phyloP scores from a whole-genome alignment of 192 early-diverging fungal species.

The Geosiphon pyriformis region DNA sequence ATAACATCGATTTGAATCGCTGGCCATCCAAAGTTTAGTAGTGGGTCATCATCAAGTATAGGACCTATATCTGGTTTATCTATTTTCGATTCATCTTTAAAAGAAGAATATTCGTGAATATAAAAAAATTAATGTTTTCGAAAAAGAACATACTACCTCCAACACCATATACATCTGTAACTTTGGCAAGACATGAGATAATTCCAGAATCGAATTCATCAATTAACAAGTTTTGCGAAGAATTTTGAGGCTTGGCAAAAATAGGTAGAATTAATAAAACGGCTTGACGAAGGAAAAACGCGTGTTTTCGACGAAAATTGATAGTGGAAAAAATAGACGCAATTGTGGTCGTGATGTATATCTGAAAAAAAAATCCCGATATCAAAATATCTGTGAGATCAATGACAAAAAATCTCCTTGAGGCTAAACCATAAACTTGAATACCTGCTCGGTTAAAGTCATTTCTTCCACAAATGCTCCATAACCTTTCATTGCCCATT shows the following conservation, averaged over 20 bases:
- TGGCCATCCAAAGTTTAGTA: slow-evolving; percentile 65
- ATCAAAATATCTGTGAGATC: not conserved
- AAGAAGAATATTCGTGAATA: too few species aligned
- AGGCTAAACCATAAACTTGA: too few species aligned
- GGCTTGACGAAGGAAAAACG: slow-evolving; percentile 65
- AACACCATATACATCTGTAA: slow-evolving; percentile 67
- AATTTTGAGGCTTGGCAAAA: slow-evolving; percentile 34
- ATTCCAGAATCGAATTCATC: slow-evolving; percentile 44
- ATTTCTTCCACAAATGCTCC: slow-evolving; percentile 49
- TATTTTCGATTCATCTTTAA: not conserved
- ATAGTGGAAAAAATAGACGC: slow-evolving; percentile 55
- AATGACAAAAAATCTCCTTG: not conserved
- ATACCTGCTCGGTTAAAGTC: slow-evolving; percentile 52
- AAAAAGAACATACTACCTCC: too few species aligned
- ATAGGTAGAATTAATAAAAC: slow-evolving; percentile 40
- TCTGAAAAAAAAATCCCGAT: slow-evolving; percentile 25
- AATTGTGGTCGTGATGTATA: slow-evolving; percentile 46
- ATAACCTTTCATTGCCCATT: slow-evolving; percentile 61
- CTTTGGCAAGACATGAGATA: slow-evolving; percentile 56
- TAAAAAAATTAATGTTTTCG: too few species aligned
- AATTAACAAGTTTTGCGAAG: slow-evolving; percentile 22
- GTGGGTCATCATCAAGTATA: slow-evolving; percentile 9
- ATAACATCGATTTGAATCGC: slow-evolving; percentile 71
- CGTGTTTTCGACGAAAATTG: slow-evolving; percentile 58
- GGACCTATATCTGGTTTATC: not conserved